Evolutionary conservation across 1,284 basidiomycete species (phyloP), one percentile per base, ranked within the genome.

Genomic region (Ceratobasidium sp.): DNA sequence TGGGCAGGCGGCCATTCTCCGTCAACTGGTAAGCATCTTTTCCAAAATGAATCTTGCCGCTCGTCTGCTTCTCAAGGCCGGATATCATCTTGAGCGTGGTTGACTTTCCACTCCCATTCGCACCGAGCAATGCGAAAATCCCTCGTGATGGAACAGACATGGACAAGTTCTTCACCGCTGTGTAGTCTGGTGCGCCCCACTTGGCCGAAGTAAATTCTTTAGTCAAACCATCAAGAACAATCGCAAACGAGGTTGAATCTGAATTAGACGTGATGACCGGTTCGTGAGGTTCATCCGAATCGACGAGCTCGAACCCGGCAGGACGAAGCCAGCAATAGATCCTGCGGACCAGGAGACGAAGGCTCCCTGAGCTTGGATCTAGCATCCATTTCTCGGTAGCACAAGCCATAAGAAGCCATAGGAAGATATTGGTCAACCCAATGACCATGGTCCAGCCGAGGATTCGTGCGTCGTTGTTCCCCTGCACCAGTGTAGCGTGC

Each of bases 21-120:
- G 32, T 1, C 34, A 21, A 82, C 77, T 82, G 18, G n/a, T 12
- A 36, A 23, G 5, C 77, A 0, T 85, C 85, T 39, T 87, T 88
- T 75, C 87, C 88, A 76, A 92, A 93, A 0, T 83, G 82, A 18
- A 93, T 83, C 3, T 82, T 80, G 21, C 92, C 91, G 18, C 84
- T 82, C 0, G 87, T 88, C 32, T 84, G 84, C 2, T 86, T 85
- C 12, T 87, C 80, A 1, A 92, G 82, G 0, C 88, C 86, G 1
- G 85, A 89, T 9, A 94, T n/a, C n/a, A n/a, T 86, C 2, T 87
- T 88, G 28, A 93, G 82, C 0, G 86, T 83, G 0, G 91, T 93
- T 0, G 90, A 92, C 80, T 93, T 93, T n/a, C 92, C 92, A 2
- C 90, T 90, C 5, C 91, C 92, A 74, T 78, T 78, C n/a, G 78